Base-by-base conservation (phyloP, 768 basidiomycete species). In the Leccinum olivaceopallidum region DNA sequence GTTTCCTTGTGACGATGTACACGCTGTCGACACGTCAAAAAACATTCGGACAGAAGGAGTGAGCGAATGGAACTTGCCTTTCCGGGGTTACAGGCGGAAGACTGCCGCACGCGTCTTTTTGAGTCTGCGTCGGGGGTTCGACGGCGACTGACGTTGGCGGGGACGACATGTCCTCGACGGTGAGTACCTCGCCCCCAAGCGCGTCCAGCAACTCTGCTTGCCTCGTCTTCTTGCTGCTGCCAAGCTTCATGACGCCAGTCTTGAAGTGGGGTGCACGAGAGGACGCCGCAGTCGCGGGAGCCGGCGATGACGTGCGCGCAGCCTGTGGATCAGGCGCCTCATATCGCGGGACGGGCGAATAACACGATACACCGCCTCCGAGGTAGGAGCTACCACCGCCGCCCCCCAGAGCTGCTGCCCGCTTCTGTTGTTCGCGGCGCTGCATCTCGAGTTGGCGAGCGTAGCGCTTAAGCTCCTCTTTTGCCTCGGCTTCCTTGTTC, bases 401-500 rank as follows among this genome's bases (percentile, higher is more conserved):
- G 47, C 71, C 62, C 9, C 80, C 81, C 30, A 80, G 76, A 4
- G 78, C 71, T 9, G 83, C 85, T 4, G 88, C 78, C 22, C 94
- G 88, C 61, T 86, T 82, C 65, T 96, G 94, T 73, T 95, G 94
- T 71, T 99, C 96, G 36, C 95, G 83, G 47, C 96, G 87, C 71
- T 98, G 97, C 87, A 97, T 92, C 75, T 99, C 97, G 62, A 99
- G 86, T 70, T 98, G 95, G 73, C 97, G 97, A 1, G 97, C 95
- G 32, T 96, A 89, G 47, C 97, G 88, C 74, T 98, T 99, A 71
- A 99, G 89, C 70, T 98, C 96, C 73, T 99, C 97, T 73, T 99
- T 99, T 2, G 96, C 97, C 70, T 99, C 97, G 6, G 94, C 94
- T 77, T 99, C 97, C 77, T 98, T 98, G 80, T 99, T 98, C 90